phyloP scores from a whole-genome alignment of 1,284 basidiomycete species.

The Puccinia polysora region DNA sequence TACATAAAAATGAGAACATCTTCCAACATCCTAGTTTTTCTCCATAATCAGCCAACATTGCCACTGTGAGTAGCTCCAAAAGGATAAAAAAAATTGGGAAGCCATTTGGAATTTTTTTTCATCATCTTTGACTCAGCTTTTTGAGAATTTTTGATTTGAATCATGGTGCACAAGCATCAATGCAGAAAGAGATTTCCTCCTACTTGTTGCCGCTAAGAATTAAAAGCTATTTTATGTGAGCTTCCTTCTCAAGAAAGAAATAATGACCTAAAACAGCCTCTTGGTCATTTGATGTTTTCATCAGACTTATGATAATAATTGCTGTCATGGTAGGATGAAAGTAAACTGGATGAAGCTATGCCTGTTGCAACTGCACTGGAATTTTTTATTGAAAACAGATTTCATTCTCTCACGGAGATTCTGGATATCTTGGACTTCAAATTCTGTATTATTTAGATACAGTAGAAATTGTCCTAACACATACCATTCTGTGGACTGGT shows the following conservation, averaged over 20 bases:
- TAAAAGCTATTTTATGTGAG: constrained; percentile 61
- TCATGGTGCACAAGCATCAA: constrained; percentile 71
- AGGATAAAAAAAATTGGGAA: too few relatives aligned
- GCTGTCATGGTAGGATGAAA: constrained; percentile 57
- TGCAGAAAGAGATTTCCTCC: constrained; percentile 76
- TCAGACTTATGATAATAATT: background rate
- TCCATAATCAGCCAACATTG: too few relatives aligned
- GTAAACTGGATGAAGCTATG: constrained; percentile 67
- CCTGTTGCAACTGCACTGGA: constrained; percentile 87
- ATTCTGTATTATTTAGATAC: too few relatives aligned
- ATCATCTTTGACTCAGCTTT: too few relatives aligned
- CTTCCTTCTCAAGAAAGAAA: background rate
- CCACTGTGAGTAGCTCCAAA: too few relatives aligned
- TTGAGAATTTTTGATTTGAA: constrained; percentile 72
- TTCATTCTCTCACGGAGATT: constrained; percentile 51
- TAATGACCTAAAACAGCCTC: background rate
- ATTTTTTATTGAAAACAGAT: constrained; percentile 73
- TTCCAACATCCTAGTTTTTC: too few relatives aligned
- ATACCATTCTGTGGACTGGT: too few relatives aligned
- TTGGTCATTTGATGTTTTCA: background rate
- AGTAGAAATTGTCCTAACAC: too few relatives aligned
- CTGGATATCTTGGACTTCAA: constrained; percentile 66
- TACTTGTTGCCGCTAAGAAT: constrained; percentile 76
- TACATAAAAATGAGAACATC: too few relatives aligned
- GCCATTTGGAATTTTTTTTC: too few relatives aligned